These are phyloP conservation scores for Penicillium griseofulvum DNA, from an alignment of 2,329 filamentous ascomycete genomes.

Conservation along the genomic window DNA sequence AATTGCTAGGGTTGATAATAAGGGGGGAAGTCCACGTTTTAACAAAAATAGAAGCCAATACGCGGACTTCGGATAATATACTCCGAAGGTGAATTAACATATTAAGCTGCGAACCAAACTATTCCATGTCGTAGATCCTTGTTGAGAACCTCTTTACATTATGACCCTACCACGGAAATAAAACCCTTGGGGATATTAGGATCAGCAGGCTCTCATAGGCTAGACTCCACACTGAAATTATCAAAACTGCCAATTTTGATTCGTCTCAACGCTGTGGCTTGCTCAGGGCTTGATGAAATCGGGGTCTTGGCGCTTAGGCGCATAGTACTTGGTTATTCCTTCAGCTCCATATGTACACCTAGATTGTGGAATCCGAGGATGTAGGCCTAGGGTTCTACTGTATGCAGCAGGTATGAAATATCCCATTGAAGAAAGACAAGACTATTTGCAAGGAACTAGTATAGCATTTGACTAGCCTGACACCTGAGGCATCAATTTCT, in stretches of 20 bases:
- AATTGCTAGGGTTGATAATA: neutral
- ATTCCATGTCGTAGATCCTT: neutral
- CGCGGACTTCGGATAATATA: neutral
- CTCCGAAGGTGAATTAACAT: neutral
- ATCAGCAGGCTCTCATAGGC: neutral
- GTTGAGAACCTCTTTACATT: neutral
- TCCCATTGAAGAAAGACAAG: no score
- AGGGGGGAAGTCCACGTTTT: neutral
- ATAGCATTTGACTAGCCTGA: no score
- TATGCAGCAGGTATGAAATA: no score
- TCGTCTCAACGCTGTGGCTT: slow-evolving; percentile 1
- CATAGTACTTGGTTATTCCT: neutral
- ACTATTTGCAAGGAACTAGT: no score
- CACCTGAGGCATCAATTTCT: no score
- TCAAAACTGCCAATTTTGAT: neutral
- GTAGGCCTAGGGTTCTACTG: no score
- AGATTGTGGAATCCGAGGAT: no score
- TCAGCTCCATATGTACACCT: no score
- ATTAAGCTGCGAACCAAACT: neutral
- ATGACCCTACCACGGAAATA: neutral
- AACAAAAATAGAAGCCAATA: neutral
- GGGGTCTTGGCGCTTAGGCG: neutral
- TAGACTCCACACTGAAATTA: neutral
- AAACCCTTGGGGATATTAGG: neutral
- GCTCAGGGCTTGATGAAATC: neutral